Base-by-base conservation (phyloP, 2,329 filamentous ascomycete species). In the Dichotomopilus funicola region DNA sequence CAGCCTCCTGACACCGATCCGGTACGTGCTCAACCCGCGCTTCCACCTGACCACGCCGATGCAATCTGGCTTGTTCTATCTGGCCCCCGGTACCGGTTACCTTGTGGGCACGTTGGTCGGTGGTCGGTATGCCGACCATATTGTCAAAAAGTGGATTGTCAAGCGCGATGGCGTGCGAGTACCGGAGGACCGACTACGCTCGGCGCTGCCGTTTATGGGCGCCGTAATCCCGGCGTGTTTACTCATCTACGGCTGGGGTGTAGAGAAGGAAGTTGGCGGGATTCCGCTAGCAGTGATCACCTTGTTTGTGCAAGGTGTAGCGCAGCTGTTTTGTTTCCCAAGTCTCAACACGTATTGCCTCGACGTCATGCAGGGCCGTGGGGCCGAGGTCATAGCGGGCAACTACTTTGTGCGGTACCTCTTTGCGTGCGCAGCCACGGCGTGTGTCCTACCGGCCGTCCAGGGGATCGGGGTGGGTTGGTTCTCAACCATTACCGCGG, bases 351-450 rank as follows among this genome's bases (percentile, higher is more conserved):
- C 84, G 1, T 88, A 94, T 70, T 91, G 88, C 67, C 71, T 94
- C 42, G 88, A 94, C 67, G 88, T 92, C 10, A 89, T 91, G 84
- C 86, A 86, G 61, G 76, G 77, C 1, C 75, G 80, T 35, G 82
- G 82, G 44, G 81, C 85, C 3, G 88, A 94, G 65, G 87, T 92
- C 3, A 82, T 89, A 44, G 87, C 88, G 0, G 87, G 87, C 0
- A 94, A 92, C 68, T 94, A 91, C 68, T 83, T 90, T 64, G 75
- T 88, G 50, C 77, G 89, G 5, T 94, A 92, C 68, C 66, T 90
- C 5, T 87, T 91, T 62, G 88, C 84, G 0, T 88, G 87, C 9
- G 71, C 81, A 4, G 87, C 82, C 0, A 87, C 83, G 2, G 88
- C 86, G 0, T 80, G 83, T 1, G 88, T 88, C 53, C 73, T 94